phyloP scores from a whole-genome alignment of 805 yeast genomes.

The Blastobotrys chiropterorum region DNA sequence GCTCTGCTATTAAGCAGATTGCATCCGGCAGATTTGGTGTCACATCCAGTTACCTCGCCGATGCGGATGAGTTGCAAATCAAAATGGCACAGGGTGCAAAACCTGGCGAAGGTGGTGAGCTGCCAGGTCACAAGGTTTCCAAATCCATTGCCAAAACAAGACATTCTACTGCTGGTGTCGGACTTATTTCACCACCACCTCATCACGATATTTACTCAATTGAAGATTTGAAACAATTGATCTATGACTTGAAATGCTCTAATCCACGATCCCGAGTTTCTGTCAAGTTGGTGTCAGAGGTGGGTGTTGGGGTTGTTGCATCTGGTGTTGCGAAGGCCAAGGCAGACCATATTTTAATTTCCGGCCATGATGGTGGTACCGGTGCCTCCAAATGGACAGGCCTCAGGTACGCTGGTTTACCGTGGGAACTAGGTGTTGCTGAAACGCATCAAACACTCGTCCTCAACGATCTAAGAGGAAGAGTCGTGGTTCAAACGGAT shows the following conservation, averaged over 20 bases:
- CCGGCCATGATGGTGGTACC: slow-evolving; percentile 99
- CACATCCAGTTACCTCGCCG: slow-evolving; percentile 87
- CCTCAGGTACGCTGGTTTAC: slow-evolving; percentile 93
- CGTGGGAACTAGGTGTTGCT: slow-evolving; percentile 98
- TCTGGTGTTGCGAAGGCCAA: slow-evolving; percentile 99
- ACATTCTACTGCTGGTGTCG: slow-evolving; percentile 95
- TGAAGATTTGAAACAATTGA: slow-evolving; percentile 94
- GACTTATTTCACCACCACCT: slow-evolving; percentile 96
- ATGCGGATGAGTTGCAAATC: slow-evolving; percentile 95
- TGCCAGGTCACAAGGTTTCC: slow-evolving; percentile 91
- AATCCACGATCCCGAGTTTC: slow-evolving; percentile 97
- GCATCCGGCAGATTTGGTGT: slow-evolving; percentile 99
- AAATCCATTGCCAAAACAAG: slow-evolving; percentile 86
- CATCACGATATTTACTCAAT: slow-evolving; percentile 98
- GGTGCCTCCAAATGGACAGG: slow-evolving; percentile 99
- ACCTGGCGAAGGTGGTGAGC: slow-evolving; percentile 99
- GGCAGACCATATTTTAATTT: slow-evolving; percentile 90
- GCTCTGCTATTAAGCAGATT: slow-evolving; percentile 97
- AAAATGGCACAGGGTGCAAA: slow-evolving; percentile 99
- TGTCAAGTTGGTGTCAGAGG: slow-evolving; percentile 94
- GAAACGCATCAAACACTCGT: slow-evolving; percentile 98
- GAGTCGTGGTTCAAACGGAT: slow-evolving; percentile 95
- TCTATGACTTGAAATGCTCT: slow-evolving; percentile 92
- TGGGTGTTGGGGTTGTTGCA: slow-evolving; percentile 98
- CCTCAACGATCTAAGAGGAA: slow-evolving; percentile 89